Conservation (phyloP, 176 grass and related monocot genomes). For the Eremochloa ophiuroides region DNA sequence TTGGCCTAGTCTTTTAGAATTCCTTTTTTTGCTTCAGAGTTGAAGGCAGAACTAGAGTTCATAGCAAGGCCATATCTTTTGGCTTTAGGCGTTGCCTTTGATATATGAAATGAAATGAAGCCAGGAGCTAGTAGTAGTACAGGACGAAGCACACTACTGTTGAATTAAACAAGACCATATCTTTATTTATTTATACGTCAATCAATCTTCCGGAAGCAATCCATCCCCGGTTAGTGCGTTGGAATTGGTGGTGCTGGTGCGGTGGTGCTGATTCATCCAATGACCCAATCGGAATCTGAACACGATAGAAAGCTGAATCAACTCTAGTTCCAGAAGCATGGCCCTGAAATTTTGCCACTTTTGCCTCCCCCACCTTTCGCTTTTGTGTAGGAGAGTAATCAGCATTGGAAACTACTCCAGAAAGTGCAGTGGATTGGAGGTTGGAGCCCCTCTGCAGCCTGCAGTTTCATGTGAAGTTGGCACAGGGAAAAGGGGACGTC, state of each 20-base stretch:
- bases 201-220: neutral
- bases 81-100: neutral
- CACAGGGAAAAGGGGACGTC: neutral
- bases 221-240: neutral
- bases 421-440: neutral
- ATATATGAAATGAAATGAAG: neutral
- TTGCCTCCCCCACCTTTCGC: neutral
- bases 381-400: neutral
- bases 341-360: neutral
- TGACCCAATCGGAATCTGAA: slow-evolving; percentile 1
- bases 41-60: neutral
- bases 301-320: slow-evolving; percentile 1
- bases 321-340: slow-evolving; percentile 4
- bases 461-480: slow-evolving; percentile 11
- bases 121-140: neutral
- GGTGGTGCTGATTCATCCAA: neutral
- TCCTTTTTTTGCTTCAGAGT: neutral
- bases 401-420: slow-evolving; percentile 2
- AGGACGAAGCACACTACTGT: neutral
- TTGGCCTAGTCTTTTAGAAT: slow-evolving; percentile 12
- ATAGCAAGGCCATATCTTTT: neutral
- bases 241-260: neutral
- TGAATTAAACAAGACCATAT: slow-evolving; percentile 13
- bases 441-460: neutral
- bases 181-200: neutral